Base-by-base conservation (phyloP, 495 filamentous ascomycete species). In the Cladorrhinum samala region DNA sequence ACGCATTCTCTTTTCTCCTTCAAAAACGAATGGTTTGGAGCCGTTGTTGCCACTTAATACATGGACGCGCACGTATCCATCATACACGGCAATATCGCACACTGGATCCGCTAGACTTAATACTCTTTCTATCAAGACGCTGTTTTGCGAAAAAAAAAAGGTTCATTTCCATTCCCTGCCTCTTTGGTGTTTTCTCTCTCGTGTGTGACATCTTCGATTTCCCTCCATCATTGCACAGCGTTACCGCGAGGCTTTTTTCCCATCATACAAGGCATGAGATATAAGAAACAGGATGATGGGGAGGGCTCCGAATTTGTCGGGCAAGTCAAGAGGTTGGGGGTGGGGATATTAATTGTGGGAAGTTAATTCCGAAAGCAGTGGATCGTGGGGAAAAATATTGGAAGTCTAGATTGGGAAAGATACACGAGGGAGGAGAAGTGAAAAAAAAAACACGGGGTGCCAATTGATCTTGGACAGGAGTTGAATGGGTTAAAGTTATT, bases 51-150 rank as follows among this genome's bases (percentile, higher is more conserved):
- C 38, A 52, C 16, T 51, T 38, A 45, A 54, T 61, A n/a, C 40
- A 9, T 30, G 45, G 43, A 7, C 25, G 23, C 27, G 37, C 44
- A 44, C 53, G 56, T 46, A 57, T 51, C 24, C 58, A 57, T 56
- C 55, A 54, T 53, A 47, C 57, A 51, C 53, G 36, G 27, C 47
- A 55, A n/a, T 60, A 49, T 52, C 60, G 59, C 60, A 57, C 60
- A 65, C 54, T 47, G 57, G 59, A 51, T 57, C 62, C 44, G 45
- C 58, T 68, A 68, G 65, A 65, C 60, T 68, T 68, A 68, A 68
- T 68, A 68, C 45, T 57, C 52, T 60, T 56, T 58, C 38, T 63
- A 48, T 40, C 55, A 48, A 57, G 46, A 57, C 57, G 55, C 50
- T 57, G 47, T 55, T 43, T 36, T 47, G n/a, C n/a, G n/a, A n/a